These are phyloP conservation scores for Aegle marmelos DNA, from an alignment of 345 rosid genomes.

Conservation along the genomic window DNA sequence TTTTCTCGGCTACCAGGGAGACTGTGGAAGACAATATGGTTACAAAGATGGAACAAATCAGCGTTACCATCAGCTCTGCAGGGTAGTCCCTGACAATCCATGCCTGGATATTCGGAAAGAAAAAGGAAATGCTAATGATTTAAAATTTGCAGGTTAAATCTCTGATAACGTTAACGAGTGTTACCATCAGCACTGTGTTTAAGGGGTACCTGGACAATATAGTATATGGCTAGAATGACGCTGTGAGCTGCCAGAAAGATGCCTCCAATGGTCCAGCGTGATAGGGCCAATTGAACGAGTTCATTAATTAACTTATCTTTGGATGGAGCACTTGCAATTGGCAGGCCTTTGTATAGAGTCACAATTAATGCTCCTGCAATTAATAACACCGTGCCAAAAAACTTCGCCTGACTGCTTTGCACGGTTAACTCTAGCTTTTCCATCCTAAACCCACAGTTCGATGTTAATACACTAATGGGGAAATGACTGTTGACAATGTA, in stretches of 20 bases:
- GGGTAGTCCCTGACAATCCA: conserved; percentile 25
- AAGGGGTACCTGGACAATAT: conserved; percentile 9
- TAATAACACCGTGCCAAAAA: conserved; percentile 19
- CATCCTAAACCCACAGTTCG: conserved; percentile 15
- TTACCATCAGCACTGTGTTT: background rate
- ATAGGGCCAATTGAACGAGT: background rate
- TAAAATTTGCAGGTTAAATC: background rate
- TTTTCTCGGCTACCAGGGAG: conserved; percentile 16
- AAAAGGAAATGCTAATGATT: background rate
- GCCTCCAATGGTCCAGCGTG: conserved; percentile 20
- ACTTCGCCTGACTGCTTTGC: conserved; percentile 25
- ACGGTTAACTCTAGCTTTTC: conserved; percentile 24
- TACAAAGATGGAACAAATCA: conserved; percentile 14
- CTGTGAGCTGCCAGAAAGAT: conserved; percentile 7
- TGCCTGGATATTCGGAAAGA: conserved; percentile 6
- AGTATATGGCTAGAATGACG: conserved; percentile 5
- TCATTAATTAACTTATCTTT: background rate
- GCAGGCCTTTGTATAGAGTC: conserved; percentile 31
- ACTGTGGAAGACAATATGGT: conserved; percentile 13
- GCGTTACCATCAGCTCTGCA: conserved; percentile 19
- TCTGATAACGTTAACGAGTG: too few species aligned
- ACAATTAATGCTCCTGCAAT: conserved; percentile 27
- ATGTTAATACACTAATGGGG: background rate
- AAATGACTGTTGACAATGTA: background rate
- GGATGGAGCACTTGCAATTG: background rate